These are phyloP conservation scores for Suhomyces atakaporum DNA, from an alignment of 1,139 yeast species.

Conservation along the genomic window DNA sequence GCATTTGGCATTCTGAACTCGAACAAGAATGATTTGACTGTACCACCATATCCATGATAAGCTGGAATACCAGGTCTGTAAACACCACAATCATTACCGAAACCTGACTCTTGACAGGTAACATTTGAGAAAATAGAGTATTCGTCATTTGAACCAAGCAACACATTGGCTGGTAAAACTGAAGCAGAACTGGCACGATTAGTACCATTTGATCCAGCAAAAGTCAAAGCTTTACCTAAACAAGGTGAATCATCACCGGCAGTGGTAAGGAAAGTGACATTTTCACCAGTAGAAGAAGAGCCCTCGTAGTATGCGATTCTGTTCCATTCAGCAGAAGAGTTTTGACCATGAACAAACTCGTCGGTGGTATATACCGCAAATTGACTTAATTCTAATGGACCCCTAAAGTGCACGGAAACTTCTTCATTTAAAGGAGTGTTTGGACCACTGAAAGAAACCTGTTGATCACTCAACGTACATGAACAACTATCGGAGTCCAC, in stretches of 20 bases:
- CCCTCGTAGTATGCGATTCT: conserved; percentile 67
- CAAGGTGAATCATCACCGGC: conserved; percentile 76
- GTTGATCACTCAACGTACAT: conserved; percentile 58
- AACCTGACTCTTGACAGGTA: conserved; percentile 54
- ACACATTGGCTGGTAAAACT: conserved; percentile 60
- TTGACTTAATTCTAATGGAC: conserved; percentile 77
- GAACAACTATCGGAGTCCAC: conserved; percentile 53
- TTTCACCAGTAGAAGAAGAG: conserved; percentile 55
- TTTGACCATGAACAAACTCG: conserved; percentile 30
- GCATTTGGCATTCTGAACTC: conserved; percentile 91
- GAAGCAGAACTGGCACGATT: conserved; percentile 63
- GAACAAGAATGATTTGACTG: conserved; percentile 79
- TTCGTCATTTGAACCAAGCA: conserved; percentile 70
- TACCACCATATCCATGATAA: conserved; percentile 84
- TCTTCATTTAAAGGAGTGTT: conserved; percentile 87
- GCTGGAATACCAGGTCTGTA: conserved; percentile 88
- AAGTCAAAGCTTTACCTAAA: conserved; percentile 88
- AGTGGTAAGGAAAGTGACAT: conserved; percentile 80
- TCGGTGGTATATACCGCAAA: conserved; percentile 58
- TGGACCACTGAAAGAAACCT: conserved; percentile 65
- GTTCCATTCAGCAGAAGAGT: conserved; percentile 60
- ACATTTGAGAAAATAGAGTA: conserved; percentile 72
- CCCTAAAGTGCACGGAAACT: conserved; percentile 90
- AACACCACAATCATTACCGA: conserved; percentile 75
- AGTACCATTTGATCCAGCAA: conserved; percentile 71